Percentiles rank a stretch among this genome's conserved stretches.
These are phyloP conservation scores for Pharnaceum exiguum DNA, from an alignment of 148 eudicot genomes.

Conservation along the genomic window DNA sequence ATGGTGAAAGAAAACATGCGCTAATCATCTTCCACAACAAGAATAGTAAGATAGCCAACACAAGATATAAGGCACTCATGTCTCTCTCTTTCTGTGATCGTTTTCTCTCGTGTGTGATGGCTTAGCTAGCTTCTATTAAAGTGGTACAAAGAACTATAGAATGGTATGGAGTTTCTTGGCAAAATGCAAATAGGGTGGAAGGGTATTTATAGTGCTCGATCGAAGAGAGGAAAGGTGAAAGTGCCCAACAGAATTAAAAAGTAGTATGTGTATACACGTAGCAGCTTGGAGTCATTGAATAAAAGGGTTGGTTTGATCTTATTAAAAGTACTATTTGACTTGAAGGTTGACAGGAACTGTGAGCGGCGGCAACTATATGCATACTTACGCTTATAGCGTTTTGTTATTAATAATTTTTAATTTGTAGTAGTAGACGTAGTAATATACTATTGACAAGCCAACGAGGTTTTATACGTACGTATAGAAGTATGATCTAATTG, in stretches of 20 bases:
- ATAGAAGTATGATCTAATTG: no score
- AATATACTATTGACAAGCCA: no score
- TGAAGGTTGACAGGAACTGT: neutral
- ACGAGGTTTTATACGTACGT: no score
- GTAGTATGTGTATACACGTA: no score
- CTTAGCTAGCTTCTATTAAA: neutral
- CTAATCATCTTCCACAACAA: constrained; percentile 38
- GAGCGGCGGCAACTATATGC: neutral
- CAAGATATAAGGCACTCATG: constrained; percentile 5
- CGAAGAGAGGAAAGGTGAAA: neutral
- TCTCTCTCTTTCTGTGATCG: neutral
- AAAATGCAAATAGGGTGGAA: no score
- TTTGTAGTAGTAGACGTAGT: no score
- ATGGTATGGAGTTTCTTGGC: no score
- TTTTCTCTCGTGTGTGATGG: neutral
- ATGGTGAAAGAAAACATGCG: constrained; percentile 51
- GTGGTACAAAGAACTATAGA: neutral
- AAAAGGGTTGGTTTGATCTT: no score
- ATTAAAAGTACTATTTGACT: no score
- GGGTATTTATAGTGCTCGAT: constrained; percentile 2
- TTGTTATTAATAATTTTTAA: neutral
- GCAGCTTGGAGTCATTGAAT: neutral
- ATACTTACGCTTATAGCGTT: neutral
- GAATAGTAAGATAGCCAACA: constrained; percentile 19
- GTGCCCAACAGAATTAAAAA: no score